Evolutionary conservation across 495 filamentous ascomycete genomes (phyloP).

Genomic region (Letharia columbiana): DNA sequence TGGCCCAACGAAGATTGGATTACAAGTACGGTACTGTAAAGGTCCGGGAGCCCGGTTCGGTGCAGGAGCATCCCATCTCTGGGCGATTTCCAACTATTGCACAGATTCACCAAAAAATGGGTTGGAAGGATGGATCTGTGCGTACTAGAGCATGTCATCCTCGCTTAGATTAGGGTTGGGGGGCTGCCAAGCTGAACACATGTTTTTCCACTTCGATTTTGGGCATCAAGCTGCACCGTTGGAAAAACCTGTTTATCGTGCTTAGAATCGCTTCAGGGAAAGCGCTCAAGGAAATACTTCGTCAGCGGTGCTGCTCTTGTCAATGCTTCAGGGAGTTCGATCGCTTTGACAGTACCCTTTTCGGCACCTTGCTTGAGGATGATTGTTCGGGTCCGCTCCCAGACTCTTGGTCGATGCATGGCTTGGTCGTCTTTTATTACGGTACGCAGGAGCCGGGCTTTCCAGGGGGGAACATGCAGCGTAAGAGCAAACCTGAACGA

Average conservation of each 20-base stretch:
- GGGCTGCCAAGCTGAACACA: not conserved
- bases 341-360: not conserved
- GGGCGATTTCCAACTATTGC: not conserved
- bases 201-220: not conserved
- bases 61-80: not conserved
- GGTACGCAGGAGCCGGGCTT: not conserved
- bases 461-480: not conserved
- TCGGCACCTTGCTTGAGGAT: not conserved
- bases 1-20: not conserved
- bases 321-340: no score
- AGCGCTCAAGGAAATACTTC: no score
- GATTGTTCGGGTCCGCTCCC: not conserved
- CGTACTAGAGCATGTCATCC: conserved; percentile 4
- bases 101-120: not conserved
- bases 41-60: not conserved
- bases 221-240: not conserved
- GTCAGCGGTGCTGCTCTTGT: no score
- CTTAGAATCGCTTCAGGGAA: not conserved
- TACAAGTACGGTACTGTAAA: not conserved
- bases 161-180: conserved; percentile 2
- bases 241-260: not conserved
- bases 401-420: not conserved
- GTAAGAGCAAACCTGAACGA: not conserved
- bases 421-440: not conserved
- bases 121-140: not conserved